phyloP scores from a whole-genome alignment of 2,329 filamentous ascomycete genomes.

The Hypoxylon sp. region DNA sequence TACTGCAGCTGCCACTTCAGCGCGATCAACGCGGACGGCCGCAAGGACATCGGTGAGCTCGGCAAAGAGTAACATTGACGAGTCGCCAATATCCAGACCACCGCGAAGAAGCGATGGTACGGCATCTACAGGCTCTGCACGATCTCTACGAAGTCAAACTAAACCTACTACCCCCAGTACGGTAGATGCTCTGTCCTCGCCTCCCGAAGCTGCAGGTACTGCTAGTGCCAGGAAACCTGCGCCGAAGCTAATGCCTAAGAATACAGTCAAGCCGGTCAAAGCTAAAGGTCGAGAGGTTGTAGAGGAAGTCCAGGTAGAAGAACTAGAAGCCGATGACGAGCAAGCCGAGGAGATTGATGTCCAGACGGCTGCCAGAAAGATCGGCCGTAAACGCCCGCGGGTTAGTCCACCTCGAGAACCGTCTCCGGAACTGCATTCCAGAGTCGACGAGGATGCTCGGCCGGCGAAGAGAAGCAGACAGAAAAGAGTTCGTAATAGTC shows the following conservation, averaged over 20 bases:
- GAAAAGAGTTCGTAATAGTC: constrained; percentile 56
- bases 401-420: constrained; percentile 53
- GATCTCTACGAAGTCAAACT: constrained; percentile 46
- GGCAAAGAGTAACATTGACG: constrained; percentile 34
- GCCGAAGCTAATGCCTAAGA: constrained; percentile 44
- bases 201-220: constrained; percentile 49
- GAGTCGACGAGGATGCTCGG: constrained; percentile 51
- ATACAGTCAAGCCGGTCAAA: constrained; percentile 26
- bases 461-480: constrained; percentile 54
- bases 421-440: constrained; percentile 60
- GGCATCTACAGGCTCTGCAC: constrained; percentile 40
- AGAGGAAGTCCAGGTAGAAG: constrained; percentile 44
- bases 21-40: constrained; percentile 51
- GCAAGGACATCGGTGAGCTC: constrained; percentile 37
- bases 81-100: constrained; percentile 41
- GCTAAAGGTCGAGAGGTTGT: constrained; percentile 40
- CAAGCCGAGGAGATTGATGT: constrained; percentile 61
- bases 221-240: constrained; percentile 47
- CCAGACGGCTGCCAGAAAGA: constrained; percentile 57
- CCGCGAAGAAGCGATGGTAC: constrained; percentile 45
- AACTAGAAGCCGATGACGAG: constrained; percentile 47
- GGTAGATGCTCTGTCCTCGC: constrained; percentile 48
- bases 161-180: constrained; percentile 42
- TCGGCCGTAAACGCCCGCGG: constrained; percentile 61
- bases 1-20: constrained; percentile 45